Conservation (phyloP, 2,329 filamentous ascomycete species). For the Periconia macrospinosa region DNA sequence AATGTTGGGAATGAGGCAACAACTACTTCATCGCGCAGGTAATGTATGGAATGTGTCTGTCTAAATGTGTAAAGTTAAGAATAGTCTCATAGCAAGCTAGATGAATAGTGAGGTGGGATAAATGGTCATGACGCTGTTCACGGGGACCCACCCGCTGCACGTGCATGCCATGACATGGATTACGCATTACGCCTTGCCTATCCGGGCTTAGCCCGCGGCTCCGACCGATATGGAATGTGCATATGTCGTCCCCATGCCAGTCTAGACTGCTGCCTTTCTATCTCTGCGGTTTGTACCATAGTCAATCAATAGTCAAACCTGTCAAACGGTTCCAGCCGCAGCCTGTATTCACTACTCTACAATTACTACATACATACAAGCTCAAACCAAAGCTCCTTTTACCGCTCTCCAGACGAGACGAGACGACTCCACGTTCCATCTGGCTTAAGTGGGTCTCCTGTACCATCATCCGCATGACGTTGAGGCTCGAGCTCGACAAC, state of each 20-base stretch:
- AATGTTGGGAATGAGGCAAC: background rate
- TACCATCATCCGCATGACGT: conserved; percentile 36
- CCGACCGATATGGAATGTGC: background rate
- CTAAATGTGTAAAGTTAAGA: background rate
- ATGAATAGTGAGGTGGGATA: background rate
- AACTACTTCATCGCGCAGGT: background rate
- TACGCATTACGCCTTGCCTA: background rate
- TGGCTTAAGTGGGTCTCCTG: conserved; percentile 14
- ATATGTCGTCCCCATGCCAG: background rate
- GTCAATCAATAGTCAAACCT: background rate
- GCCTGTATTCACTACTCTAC: background rate
- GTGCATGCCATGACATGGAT: background rate
- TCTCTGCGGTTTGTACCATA: background rate
- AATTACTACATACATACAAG: background rate
- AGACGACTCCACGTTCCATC: background rate
- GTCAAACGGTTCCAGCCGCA: background rate
- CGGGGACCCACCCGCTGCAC: conserved; percentile 2
- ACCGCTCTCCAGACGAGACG: background rate
- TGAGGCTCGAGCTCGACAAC: conserved; percentile 24
- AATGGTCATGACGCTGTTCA: conserved; percentile 12
- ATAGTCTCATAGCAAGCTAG: background rate
- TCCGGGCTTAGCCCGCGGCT: conserved; percentile 1
- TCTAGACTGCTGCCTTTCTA: background rate
- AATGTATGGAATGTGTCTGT: background rate
- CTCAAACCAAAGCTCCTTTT: background rate